Evolutionary conservation across 352 stramenopile species (phyloP), one percentile per base, ranked within the genome.

Genomic region (Globisporangium canariense): DNA sequence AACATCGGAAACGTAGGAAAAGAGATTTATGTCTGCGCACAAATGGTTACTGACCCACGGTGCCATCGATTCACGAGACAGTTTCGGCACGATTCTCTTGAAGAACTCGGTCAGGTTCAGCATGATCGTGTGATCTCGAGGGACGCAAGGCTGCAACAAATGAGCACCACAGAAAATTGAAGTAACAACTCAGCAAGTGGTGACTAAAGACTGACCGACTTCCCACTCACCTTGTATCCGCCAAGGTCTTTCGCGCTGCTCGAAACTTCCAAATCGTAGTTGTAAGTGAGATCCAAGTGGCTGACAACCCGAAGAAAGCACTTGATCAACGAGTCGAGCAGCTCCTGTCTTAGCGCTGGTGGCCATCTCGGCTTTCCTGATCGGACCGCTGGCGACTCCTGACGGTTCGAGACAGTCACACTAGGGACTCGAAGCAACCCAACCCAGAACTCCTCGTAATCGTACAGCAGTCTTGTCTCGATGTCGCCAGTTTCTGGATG

Each of bases 71-170:
- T 55, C 46, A 28, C 51, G 64, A 9, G 69, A 56, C 0, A 87
- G 28, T 46, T 74, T 76, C 18, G 72, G 71, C 3, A 89, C 20
- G 4, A 89, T 56, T 52, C 83, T 68, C 49, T 91, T 81, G 32
- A 88, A 52, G 65, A 93, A 90, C 61, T 92, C 84, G 6, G 83
- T 89, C 40, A 91, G 58, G 60, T 92, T 94, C 13, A 93, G 69
- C 75, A 93, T 80, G 45, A 93, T 92, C 0, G 81, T 87, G 64
- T 94, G 86, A 60, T 94, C 86, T 36, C 83, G 79, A 43, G 81
- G 69, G 2, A 92, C 69, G 25, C 62, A 74, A 13, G 83, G 86
- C 86, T 94, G 9, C 5, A 34, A 41, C 10, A 47, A 60, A 58
- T 9, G 70, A 7, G 38, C 20, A 59, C 60, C 28, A 38, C 0